Evolutionary conservation across 1,284 basidiomycete genomes (phyloP).

Genomic region (Ustanciosporium gigantosporum): DNA sequence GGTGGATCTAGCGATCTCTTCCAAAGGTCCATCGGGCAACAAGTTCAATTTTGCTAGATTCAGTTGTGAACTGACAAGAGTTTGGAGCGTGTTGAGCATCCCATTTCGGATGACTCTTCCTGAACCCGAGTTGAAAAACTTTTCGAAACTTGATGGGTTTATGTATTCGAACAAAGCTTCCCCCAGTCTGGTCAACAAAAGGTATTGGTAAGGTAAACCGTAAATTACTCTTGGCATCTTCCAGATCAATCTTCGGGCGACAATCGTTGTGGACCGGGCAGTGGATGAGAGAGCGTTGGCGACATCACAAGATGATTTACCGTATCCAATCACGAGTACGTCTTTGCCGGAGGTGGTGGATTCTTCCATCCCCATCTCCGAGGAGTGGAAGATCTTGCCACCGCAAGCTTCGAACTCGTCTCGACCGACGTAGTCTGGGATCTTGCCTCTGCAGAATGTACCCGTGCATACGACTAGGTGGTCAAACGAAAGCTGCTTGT

Average conservation of each 20-base stretch:
- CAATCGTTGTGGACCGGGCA: constrained; percentile 34
- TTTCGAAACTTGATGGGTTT: constrained; percentile 30
- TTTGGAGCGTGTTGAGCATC: constrained; percentile 39
- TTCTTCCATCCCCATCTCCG: constrained; percentile 15
- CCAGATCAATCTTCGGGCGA: constrained; percentile 50
- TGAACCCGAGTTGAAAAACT: constrained; percentile 23
- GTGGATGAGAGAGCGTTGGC: constrained; percentile 40
- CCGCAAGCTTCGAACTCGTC: constrained; percentile 34
- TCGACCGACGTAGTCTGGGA: constrained; percentile 41
- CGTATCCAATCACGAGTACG: constrained; percentile 48
- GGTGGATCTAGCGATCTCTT: constrained; percentile 45
- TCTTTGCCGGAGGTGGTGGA: constrained; percentile 32
- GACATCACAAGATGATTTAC: constrained; percentile 49
- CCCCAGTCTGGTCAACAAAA: constrained; percentile 44
- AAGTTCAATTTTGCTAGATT: constrained; percentile 29
- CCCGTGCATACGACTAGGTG: constrained; percentile 47
- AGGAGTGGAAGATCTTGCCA: constrained; percentile 42
- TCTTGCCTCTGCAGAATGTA: constrained; percentile 37
- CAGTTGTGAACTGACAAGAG: constrained; percentile 37
- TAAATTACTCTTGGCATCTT: constrained; percentile 44
- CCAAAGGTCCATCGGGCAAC: constrained; percentile 39
- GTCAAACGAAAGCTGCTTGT: constrained; percentile 5
- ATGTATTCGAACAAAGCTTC: constrained; percentile 51
- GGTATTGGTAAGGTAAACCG: constrained; percentile 46
- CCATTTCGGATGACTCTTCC: constrained; percentile 36